A percentile compares a stretch with the other conserved stretches of the same genome.
These are phyloP conservation scores for Hypoxylon trugodes DNA, from an alignment of 495 filamentous ascomycete genomes.

Conservation along the genomic window DNA sequence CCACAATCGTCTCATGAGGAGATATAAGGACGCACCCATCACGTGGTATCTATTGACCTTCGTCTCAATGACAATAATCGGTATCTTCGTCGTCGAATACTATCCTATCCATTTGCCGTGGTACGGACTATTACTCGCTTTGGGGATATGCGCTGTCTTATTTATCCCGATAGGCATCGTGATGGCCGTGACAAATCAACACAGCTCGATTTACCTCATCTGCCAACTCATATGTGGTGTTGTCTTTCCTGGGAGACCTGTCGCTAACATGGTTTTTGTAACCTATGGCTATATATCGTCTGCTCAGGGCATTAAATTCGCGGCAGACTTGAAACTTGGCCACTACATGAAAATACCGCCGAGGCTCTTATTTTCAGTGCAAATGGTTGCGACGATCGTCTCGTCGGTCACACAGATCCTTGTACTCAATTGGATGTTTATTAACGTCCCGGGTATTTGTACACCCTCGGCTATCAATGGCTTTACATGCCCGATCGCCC, in stretches of 20 bases:
- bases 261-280: slow-evolving; percentile 90
- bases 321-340: slow-evolving; percentile 85
- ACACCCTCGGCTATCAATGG: slow-evolving; percentile 80
- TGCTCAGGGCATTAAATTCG: slow-evolving; percentile 85
- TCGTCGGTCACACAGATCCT: slow-evolving; percentile 82
- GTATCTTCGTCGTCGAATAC: slow-evolving; percentile 86
- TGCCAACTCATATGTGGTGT: slow-evolving; percentile 83
- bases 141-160: slow-evolving; percentile 74
- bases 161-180: slow-evolving; percentile 85
- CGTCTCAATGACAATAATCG: slow-evolving; percentile 72
- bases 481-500: slow-evolving; percentile 86
- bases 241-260: slow-evolving; percentile 80
- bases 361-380: slow-evolving; percentile 78
- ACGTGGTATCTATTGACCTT: slow-evolving; percentile 80
- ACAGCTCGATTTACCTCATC: slow-evolving; percentile 80
- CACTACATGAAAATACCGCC: slow-evolving; percentile 96
- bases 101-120: slow-evolving; percentile 79
- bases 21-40: slow-evolving; percentile 77
- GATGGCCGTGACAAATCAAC: slow-evolving; percentile 86
- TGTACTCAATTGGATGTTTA: slow-evolving; percentile 91
- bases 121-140: slow-evolving; percentile 80
- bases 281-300: slow-evolving; percentile 86
- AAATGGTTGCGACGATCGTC: slow-evolving; percentile 81
- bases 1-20: slow-evolving; percentile 78
- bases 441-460: slow-evolving; percentile 77